Conservation (phyloP, 139 green algal species). For the Picochlorum sp. region DNA sequence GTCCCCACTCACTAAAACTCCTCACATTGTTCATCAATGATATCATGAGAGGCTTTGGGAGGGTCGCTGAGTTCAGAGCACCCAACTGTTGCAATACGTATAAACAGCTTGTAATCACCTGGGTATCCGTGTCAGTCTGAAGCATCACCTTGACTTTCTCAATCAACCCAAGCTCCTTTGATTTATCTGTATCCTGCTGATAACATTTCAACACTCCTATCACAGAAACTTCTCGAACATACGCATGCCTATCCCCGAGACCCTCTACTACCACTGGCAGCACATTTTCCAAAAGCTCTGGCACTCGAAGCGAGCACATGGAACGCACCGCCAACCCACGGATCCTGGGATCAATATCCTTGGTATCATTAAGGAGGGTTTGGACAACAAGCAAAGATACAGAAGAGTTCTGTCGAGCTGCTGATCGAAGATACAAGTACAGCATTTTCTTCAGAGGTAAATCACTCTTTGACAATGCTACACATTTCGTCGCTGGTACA, state of each 20-base stretch:
- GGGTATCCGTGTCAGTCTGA: slow-evolving; percentile 56
- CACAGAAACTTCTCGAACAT: slow-evolving; percentile 79
- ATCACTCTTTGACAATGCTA: slow-evolving; percentile 28
- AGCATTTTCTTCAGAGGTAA: slow-evolving; percentile 89
- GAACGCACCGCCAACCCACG: slow-evolving; percentile 83
- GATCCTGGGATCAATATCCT: slow-evolving; percentile 85
- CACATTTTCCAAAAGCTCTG: slow-evolving; percentile 94
- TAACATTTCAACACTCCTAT: slow-evolving; percentile 90
- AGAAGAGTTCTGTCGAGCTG: slow-evolving; percentile 49
- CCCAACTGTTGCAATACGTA: slow-evolving; percentile 53
- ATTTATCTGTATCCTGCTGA: slow-evolving; percentile 43
- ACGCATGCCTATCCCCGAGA: slow-evolving; percentile 70
- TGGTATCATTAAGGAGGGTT: slow-evolving; percentile 59
- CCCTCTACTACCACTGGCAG: slow-evolving; percentile 31
- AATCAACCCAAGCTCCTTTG: slow-evolving; percentile 37
- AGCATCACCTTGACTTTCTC: slow-evolving; percentile 59
- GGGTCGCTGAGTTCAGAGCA: slow-evolving; percentile 12
- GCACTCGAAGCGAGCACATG: slow-evolving; percentile 80
- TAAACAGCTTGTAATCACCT: slow-evolving; percentile 87
- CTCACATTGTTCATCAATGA: slow-evolving; percentile 85
- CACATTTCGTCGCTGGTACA: slow-evolving; percentile 40
- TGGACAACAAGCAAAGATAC: slow-evolving; percentile 33
- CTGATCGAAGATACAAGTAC: slow-evolving; percentile 86
- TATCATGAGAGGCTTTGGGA: slow-evolving; percentile 59
- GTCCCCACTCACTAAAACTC: slow-evolving; percentile 88